A percentile compares a stretch with the other conserved stretches of the same genome.
phyloP scores from a whole-genome alignment of 2,329 filamentous ascomycete genomes.

The Aspergillus proliferans region DNA sequence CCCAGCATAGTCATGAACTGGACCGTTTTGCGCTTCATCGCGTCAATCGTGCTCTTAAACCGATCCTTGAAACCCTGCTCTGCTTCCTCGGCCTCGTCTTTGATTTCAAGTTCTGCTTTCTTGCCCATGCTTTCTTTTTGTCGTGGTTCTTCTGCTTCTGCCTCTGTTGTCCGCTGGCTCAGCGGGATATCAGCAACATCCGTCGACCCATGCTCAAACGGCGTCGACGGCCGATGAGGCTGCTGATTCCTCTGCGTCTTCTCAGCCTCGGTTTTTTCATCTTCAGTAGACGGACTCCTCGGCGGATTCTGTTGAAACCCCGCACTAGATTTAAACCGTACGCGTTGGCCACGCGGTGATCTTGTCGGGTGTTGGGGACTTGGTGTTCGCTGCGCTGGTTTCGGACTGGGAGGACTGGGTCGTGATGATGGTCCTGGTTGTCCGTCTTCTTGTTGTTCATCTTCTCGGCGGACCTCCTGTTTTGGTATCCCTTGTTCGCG shows the following conservation, averaged over 20 bases:
- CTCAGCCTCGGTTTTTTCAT: not conserved
- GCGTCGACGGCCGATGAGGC: conserved; percentile 1
- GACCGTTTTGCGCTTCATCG: not conserved
- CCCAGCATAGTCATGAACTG: conserved; percentile 12
- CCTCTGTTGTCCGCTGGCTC: not conserved
- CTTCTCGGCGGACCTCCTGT: no score
- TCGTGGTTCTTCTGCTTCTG: not conserved
- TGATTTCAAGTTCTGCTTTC: not conserved
- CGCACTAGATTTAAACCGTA: not conserved
- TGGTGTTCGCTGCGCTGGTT: not conserved
- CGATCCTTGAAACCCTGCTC: not conserved
- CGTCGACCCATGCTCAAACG: not conserved
- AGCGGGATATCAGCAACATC: not conserved
- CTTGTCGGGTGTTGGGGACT: not conserved
- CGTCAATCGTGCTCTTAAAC: not conserved
- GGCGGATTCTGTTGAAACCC: not conserved
- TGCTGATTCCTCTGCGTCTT: not conserved
- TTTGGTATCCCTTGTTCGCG: no score
- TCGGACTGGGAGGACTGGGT: no score
- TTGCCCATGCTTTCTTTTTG: not conserved
- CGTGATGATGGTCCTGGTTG: no score
- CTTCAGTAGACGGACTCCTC: not conserved
- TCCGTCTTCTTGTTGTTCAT: no score
- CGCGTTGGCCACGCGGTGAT: not conserved
- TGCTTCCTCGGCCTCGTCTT: not conserved